phyloP scores from a whole-genome alignment of 2,329 filamentous ascomycete species.

The Pseudogymnoascus sp. region DNA sequence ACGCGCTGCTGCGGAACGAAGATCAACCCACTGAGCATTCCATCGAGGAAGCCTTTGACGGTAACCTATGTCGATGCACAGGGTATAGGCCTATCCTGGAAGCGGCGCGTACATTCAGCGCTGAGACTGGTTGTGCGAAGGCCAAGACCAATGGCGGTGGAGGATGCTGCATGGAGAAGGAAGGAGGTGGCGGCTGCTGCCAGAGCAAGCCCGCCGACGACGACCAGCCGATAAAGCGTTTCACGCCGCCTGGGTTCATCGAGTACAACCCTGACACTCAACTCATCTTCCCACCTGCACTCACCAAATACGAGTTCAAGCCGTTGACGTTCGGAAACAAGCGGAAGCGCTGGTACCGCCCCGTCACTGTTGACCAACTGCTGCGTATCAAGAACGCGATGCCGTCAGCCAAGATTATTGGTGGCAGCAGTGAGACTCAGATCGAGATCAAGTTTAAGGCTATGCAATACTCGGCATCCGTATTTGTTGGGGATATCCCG shows the following conservation, averaged over 20 bases:
- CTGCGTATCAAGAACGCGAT: conserved; percentile 83
- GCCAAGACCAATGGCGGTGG: conserved; percentile 41
- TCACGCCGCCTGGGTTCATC: conserved; percentile 85
- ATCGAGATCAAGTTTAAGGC: conserved; percentile 99
- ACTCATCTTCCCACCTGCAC: conserved; percentile 81
- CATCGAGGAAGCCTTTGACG: conserved; percentile 93
- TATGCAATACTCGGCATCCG: conserved; percentile 78
- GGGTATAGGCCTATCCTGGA: conserved; percentile 92
- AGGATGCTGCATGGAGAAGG: conserved; percentile 61
- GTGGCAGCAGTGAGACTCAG: conserved; percentile 92
- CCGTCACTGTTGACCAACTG: conserved; percentile 76
- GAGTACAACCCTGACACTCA: conserved; percentile 91
- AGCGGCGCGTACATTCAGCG: conserved; percentile 81
- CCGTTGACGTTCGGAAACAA: conserved; percentile 90
- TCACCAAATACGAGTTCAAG: conserved; percentile 75
- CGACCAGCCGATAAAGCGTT: conserved; percentile 52
- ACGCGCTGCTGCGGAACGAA: conserved; percentile 84
- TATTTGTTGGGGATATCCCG: conserved; percentile 87
- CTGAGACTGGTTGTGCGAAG: conserved; percentile 40
- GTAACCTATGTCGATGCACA: conserved; percentile 91
- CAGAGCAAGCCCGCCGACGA: conserved; percentile 46
- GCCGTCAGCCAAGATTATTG: conserved; percentile 86
- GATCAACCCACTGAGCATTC: conserved; percentile 68
- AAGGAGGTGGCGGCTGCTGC: conserved; percentile 54
- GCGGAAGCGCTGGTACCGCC: conserved; percentile 86